Evolutionary conservation across 805 yeast genomes (phyloP), one percentile per base, ranked within the genome.

Genomic region (Wickerhamiella vanderwaltii): DNA sequence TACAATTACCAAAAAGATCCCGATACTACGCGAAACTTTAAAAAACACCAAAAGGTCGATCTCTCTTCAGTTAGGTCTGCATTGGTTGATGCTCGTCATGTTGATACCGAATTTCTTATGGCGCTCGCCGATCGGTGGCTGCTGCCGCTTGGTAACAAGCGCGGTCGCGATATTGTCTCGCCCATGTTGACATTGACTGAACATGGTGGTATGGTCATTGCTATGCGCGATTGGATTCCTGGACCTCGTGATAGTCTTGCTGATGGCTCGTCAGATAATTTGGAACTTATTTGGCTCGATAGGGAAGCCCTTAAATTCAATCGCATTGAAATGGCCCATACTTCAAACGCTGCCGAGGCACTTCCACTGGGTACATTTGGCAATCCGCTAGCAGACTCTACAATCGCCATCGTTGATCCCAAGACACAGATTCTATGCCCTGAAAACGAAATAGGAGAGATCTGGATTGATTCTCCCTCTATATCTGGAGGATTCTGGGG

Each of bases 401-500:
- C 94, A 0, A 58, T 88, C 24, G 96, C 96, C 0, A 74, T 91
- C 22, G 97, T 91, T 0, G 86, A 93, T 56, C 97, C 97, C 0
- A 97, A 91, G 46, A 84, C 88, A 45, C 71, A 78, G 28, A 65
- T 77, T 2, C 63, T 91, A 13, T 81, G 84, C 4, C 75, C 77
- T 2, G 78, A 71, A 36, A 73, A 82, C 53, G 84, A 80, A 48
- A 83, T 91, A 12, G 98, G 98, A 20, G 99, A 91, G 59, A 78
- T 91, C 25, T 91, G 97, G 97, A 82, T 91, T n/a, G 95, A 87
- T 53, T 79, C 93, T 32, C 88, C 88, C 1, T 81, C 93, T 46
- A 62, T 91, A 5, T 78, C 94, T 2, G 95, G 94, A 12, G 95
- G 94, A 0, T 83, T 81, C 54, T 85, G 86, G 78, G 87, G 76